Conservation (phyloP, 768 basidiomycete genomes). For the Plicaturopsis crispa region DNA sequence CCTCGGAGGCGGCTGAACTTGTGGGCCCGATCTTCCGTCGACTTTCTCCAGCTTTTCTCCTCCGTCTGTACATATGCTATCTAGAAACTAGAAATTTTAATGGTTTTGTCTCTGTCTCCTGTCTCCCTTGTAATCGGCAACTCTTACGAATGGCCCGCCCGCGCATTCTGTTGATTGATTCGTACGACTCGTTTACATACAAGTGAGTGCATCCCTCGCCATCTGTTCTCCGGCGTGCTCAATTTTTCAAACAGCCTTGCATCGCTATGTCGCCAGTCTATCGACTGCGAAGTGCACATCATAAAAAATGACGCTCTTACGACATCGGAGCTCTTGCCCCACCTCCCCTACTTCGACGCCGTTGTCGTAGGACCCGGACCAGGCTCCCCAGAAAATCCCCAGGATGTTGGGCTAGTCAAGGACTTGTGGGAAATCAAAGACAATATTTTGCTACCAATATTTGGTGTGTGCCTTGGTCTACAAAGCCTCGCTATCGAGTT, state of each 20-base stretch:
- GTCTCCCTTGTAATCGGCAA: too few relatives aligned
- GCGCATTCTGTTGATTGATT: constrained; percentile 70
- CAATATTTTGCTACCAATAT: constrained; percentile 52
- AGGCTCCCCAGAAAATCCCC: constrained; percentile 56
- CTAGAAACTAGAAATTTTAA: too few relatives aligned
- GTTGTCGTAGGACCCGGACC: constrained; percentile 76
- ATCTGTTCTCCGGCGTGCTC: neutral
- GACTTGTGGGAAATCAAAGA: constrained; percentile 62
- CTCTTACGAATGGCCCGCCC: too few relatives aligned
- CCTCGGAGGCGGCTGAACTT: too few relatives aligned
- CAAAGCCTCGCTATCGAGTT: constrained; percentile 66
- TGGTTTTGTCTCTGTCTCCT: too few relatives aligned
- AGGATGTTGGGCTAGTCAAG: constrained; percentile 63
- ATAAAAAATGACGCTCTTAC: constrained; percentile 65
- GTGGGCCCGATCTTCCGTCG: too few relatives aligned
- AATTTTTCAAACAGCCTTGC: constrained; percentile 46
- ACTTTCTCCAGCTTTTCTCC: too few relatives aligned
- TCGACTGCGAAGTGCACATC: constrained; percentile 54
- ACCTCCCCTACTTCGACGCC: constrained; percentile 57
- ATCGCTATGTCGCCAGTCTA: constrained; percentile 55
- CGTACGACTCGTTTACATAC: constrained; percentile 85
- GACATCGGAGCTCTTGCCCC: constrained; percentile 39
- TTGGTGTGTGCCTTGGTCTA: constrained; percentile 79
- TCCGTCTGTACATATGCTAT: too few relatives aligned
- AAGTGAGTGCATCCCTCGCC: constrained; percentile 45